These are phyloP conservation scores for Dactylellina sp. DNA, from an alignment of 2,329 filamentous ascomycete species.

Conservation along the genomic window DNA sequence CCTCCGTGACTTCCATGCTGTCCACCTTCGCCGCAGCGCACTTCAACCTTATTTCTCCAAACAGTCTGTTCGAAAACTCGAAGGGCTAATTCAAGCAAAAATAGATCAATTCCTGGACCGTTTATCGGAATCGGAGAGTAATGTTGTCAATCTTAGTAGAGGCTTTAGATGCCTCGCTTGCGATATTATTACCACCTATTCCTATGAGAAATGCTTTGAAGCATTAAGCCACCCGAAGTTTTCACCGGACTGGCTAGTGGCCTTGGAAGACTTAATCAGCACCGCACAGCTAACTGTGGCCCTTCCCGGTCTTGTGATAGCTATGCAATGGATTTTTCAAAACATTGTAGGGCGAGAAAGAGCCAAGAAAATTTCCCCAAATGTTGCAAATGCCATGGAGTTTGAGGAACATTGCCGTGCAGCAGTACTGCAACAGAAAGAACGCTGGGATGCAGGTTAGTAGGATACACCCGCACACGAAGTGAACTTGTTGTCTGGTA, in stretches of 20 bases:
- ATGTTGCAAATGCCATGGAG: conserved; percentile 12
- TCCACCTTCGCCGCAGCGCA: conserved; percentile 29
- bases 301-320: background rate
- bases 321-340: conserved; percentile 24
- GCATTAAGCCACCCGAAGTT: conserved; percentile 12
- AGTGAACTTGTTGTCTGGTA: too few relatives aligned
- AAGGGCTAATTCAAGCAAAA: conserved; percentile 25
- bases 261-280: conserved; percentile 19
- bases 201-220: conserved; percentile 40
- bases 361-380: conserved; percentile 17
- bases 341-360: conserved; percentile 6
- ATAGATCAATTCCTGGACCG: conserved; percentile 25
- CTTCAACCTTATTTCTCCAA: conserved; percentile 46
- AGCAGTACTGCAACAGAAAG: too few relatives aligned
- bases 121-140: background rate
- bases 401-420: conserved; percentile 27
- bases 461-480: too few relatives aligned
- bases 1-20: conserved; percentile 12
- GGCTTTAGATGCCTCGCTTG: conserved; percentile 29
- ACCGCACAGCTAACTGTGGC: background rate
- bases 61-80: conserved; percentile 36
- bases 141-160: conserved; percentile 20
- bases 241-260: conserved; percentile 21
- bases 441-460: too few relatives aligned
- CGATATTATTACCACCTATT: conserved; percentile 43